Conservation (phyloP, 805 yeast genomes). For the Barnettozyma salicaria region DNA sequence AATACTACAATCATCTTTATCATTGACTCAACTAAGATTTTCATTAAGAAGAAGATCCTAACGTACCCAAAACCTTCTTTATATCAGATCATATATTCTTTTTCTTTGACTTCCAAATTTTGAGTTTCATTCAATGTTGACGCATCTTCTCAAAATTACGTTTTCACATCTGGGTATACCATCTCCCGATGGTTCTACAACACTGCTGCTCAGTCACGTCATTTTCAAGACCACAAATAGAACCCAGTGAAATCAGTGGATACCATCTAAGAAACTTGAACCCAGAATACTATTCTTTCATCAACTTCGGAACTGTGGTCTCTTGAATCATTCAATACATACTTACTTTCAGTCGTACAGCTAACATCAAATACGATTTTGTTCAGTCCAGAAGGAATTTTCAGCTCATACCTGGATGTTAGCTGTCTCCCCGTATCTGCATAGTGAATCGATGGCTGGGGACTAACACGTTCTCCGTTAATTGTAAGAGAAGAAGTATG, state of each 20-base stretch:
- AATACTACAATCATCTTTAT: no score
- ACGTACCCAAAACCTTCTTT: no score
- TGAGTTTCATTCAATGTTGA: no score
- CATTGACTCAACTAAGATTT: no score
- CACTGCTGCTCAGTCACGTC: no score
- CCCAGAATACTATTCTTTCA: conserved; percentile 11
- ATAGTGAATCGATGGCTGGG: conserved; percentile 39
- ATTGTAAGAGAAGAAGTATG: conserved; percentile 35
- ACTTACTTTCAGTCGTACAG: conserved; percentile 25
- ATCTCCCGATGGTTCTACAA: no score
- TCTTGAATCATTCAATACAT: background rate
- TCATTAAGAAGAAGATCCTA: no score
- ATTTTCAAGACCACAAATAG: background rate
- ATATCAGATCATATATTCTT: no score
- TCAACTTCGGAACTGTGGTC: conserved; percentile 2
- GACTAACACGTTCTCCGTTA: conserved; percentile 40
- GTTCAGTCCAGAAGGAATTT: conserved; percentile 42
- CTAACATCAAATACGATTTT: conserved; percentile 35
- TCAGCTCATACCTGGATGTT: conserved; percentile 38
- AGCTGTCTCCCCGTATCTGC: conserved; percentile 25
- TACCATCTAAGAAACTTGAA: conserved; percentile 4
- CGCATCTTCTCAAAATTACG: no score
- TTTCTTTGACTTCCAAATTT: no score
- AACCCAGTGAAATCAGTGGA: no score
- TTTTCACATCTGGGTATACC: no score